A percentile compares a stretch with the other conserved stretches of the same genome.
phyloP scores from a whole-genome alignment of 768 basidiomycete genomes.

The Calvatia gigantea region DNA sequence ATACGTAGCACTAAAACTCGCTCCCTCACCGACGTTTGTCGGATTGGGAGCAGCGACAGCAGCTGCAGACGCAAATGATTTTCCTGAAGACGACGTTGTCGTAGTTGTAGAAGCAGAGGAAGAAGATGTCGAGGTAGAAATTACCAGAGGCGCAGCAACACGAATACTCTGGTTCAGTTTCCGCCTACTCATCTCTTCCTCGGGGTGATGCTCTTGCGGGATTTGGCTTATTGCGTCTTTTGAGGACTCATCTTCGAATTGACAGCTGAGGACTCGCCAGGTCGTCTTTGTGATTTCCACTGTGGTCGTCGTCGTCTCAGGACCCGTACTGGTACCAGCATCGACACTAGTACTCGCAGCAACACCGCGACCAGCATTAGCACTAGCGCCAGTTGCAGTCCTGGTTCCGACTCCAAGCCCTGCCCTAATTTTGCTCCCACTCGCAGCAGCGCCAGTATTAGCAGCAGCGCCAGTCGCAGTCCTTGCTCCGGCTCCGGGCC shows the following conservation, averaged over 20 bases:
- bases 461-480: no score
- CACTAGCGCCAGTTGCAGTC: no score
- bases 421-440: background rate
- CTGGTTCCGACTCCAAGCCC: no score
- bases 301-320: background rate
- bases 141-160: constrained; percentile 7
- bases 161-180: constrained; percentile 1
- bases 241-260: background rate
- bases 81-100: no score
- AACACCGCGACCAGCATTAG: no score
- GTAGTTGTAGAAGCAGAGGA: background rate
- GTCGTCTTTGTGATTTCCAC: background rate
- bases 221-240: background rate
- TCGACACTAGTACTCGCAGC: no score
- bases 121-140: background rate
- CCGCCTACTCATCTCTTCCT: constrained; percentile 4
- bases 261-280: constrained; percentile 5
- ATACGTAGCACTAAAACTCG: background rate
- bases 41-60: no score
- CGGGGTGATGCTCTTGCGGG: background rate
- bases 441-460: background rate
- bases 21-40: background rate
- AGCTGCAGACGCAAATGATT: no score
- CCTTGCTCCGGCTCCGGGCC: no score
- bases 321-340: background rate